Base-by-base conservation (phyloP, 805 yeast genomes). In the Kluyveromyces aestuarii region DNA sequence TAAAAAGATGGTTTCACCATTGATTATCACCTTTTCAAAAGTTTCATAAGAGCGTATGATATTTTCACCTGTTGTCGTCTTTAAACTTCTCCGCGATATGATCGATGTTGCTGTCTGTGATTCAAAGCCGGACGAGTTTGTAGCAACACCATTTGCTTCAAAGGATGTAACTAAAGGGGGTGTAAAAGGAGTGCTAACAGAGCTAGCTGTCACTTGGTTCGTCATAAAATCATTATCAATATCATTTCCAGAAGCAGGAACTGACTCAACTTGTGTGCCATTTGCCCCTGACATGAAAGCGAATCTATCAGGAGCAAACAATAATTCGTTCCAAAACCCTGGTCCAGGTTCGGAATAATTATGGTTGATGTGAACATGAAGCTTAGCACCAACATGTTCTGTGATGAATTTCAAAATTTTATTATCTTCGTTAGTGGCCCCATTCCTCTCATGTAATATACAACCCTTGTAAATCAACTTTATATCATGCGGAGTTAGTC, bases 311-410 rank as follows among this genome's bases (percentile, higher is more conserved):
- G 54, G 49, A 37, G 48, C 55, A 42, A 51, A 50, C 46, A 59
- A 55, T 37, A 59, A 43, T 43, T 60, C 59, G 40, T 50, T 57
- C 66, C 66, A 63, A 51, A 61, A 63, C 6, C 61, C 59, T 2
- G 60, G 60, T 7, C 57, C 58, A 2, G 55, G 48, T 36, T 58
- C 64, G 5, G 50, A 41, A 16, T 53, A 53, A 17, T 55, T 58
- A 21, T 57, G 55, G n/a, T 52, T 56, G 27, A 62, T 56, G 18
- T 58, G 60, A 17, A 65, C 63, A 45, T 64, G 63, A 1, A 64
- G 44, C 25, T 57, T 55, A 8, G 55, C 52, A 6, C 48, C 50
- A 5, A 50, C 41, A 10, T 52, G 40, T 27, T 45, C 54, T 17
- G 53, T 50, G 6, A 61, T 48, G 40, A 50, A 50, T 9, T 56